phyloP scores from a whole-genome alignment of 2,329 filamentous ascomycete species.

The Chrysosporium queenslandicum region DNA sequence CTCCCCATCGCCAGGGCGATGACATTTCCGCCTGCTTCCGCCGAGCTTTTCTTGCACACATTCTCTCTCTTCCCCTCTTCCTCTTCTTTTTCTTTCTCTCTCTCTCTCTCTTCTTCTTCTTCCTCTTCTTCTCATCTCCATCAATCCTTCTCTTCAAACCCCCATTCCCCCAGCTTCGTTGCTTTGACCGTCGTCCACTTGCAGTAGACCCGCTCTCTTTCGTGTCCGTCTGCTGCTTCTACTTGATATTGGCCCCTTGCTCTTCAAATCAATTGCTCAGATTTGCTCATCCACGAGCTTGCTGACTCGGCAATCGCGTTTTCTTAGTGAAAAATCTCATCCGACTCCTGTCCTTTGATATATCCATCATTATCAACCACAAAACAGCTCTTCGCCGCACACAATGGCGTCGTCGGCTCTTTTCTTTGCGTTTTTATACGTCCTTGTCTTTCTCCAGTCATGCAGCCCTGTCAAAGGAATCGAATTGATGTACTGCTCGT shows the following conservation, averaged over 20 bases:
- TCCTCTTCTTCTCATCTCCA: constrained; percentile 2
- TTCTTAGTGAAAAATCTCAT: background rate
- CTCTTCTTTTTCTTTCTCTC: background rate
- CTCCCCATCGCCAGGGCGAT: constrained; percentile 10
- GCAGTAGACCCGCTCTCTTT: too few relatives aligned
- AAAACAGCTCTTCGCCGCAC: background rate
- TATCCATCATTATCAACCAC: too few relatives aligned
- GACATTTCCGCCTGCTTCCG: constrained; percentile 1
- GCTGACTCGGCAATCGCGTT: constrained; percentile 1
- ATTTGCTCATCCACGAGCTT: background rate
- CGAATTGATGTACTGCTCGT: constrained; percentile 35
- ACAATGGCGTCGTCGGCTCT: constrained; percentile 10
- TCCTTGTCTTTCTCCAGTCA: constrained; percentile 3
- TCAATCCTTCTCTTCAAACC: background rate
- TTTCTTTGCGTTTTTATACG: constrained; percentile 2
- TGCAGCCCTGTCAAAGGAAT: constrained; percentile 16
- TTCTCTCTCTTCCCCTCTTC: background rate
- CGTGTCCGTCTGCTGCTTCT: too few relatives aligned
- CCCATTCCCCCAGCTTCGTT: background rate
- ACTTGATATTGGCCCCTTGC: background rate
- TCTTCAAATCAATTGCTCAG: background rate
- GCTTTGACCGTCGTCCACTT: background rate
- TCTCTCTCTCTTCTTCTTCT: background rate
- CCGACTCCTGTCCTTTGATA: background rate
- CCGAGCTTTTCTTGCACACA: constrained; percentile 4